Evolutionary conservation across 257 asterid species (phyloP), one percentile per base, ranked within the genome.

Genomic region (Lantana camara): DNA sequence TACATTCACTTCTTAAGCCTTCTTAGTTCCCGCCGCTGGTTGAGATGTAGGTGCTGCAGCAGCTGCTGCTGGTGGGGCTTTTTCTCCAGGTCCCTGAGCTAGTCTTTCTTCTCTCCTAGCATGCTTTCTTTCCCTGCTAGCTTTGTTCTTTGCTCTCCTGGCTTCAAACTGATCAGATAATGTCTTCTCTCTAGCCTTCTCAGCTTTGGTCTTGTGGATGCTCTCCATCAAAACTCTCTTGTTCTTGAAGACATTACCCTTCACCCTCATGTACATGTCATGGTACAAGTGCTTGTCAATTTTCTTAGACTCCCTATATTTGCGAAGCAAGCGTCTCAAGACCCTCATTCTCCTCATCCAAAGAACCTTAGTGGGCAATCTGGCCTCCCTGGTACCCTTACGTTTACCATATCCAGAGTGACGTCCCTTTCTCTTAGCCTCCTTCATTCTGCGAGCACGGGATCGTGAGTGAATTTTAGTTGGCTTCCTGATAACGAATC

Each of bases 101-200:
- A 85, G 77, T 2, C 96, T 77, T 41, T 82, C 96, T 72, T 88
- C 96, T 70, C 88, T 79, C 81, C 94, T 82, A 0, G 94, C 96
- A 45, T 40, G 1, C 79, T 83, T 88, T 8, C 96, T 88, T 66
- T 88, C 96, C 73, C 92, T 72, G 80, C 90, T 82, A 30, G 96
- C 96, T 76, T 88, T 88, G 75, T 83, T 88, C 83, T 83, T 85
- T 0, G 96, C 94, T 21, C 96, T 77, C 84, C 78, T 88, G 22
- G 91, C 84, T 81, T 84, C 91, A 17, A 84, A 84, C 78, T 84
- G 91, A 53, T 84, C 88, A 19, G 91, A 82, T 76, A 84, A 54
- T 2, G 91, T 84, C 85, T 84, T 84, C 69, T 84, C 91, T 64
- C 91, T 82, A 46, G 91, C 88, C 82, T 80, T 85, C 75, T 85